Evolutionary conservation across 2,329 filamentous ascomycete genomes (phyloP).

Genomic region (Aureobasidium namibiae): DNA sequence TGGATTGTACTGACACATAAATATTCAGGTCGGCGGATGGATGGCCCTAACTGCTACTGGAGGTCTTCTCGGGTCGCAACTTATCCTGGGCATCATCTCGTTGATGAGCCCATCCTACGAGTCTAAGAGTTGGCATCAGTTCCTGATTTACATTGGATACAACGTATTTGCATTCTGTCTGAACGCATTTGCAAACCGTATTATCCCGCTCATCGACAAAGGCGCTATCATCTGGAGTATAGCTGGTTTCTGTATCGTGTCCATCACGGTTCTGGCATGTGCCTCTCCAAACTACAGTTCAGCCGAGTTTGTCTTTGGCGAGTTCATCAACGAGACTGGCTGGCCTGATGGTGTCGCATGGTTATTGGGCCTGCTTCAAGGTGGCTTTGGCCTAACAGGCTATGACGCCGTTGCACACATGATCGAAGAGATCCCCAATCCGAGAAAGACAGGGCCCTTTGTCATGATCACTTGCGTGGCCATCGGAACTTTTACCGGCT

Average conservation of each 20-base stretch:
- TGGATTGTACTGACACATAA: not conserved
- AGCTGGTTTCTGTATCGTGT: conserved; percentile 60
- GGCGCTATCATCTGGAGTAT: conserved; percentile 65
- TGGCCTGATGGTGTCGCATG: conserved; percentile 32
- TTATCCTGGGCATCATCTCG: conserved; percentile 57
- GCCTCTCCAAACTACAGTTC: conserved; percentile 57
- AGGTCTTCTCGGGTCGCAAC: conserved; percentile 57
- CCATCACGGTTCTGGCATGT: conserved; percentile 59
- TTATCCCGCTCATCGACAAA: conserved; percentile 59
- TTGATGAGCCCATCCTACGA: conserved; percentile 53
- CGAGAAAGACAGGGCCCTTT: conserved; percentile 26
- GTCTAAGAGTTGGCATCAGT: conserved; percentile 59
- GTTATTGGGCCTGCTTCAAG: conserved; percentile 36
- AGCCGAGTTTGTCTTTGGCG: conserved; percentile 56
- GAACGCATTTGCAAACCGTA: conserved; percentile 55
- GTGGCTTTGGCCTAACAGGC: conserved; percentile 32
- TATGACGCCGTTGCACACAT: conserved; percentile 48
- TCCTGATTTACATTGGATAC: conserved; percentile 62
- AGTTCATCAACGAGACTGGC: conserved; percentile 54
- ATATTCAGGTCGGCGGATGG: conserved; percentile 52
- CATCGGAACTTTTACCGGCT: conserved; percentile 28
- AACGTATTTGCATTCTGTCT: conserved; percentile 53
- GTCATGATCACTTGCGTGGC: conserved; percentile 30
- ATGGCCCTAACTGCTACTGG: conserved; percentile 61
- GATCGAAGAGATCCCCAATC: conserved; percentile 30